Evolutionary conservation across 352 stramenopile genomes (phyloP).

Genomic region (Blastocystis sp.): DNA sequence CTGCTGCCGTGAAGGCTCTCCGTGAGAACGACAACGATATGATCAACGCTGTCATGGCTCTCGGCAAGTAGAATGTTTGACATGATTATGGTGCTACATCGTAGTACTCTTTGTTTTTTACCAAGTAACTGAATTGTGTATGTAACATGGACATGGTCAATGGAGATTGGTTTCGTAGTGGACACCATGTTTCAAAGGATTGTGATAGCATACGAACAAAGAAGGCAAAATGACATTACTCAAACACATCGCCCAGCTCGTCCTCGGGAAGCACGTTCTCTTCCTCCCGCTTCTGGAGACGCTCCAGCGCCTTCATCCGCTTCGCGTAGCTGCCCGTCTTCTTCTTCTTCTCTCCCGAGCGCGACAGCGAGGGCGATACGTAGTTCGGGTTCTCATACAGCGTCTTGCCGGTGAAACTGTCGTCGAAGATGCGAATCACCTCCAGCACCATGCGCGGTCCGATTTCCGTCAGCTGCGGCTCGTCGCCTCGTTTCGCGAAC

Average conservation of each 20-base stretch:
- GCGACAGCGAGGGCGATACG: conserved; percentile 84
- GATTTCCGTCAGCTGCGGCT: conserved; percentile 97
- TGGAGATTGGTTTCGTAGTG: too few relatives aligned
- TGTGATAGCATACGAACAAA: background rate
- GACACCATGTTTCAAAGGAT: background rate
- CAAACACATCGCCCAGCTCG: conserved; percentile 64
- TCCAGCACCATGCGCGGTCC: conserved; percentile 94
- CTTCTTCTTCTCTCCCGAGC: conserved; percentile 74
- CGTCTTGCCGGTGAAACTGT: conserved; percentile 91
- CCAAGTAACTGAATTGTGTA: too few relatives aligned
- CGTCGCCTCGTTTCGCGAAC: conserved; percentile 65
- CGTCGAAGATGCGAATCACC: conserved; percentile 93
- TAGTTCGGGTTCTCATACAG: conserved; percentile 94
- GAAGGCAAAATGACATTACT: background rate
- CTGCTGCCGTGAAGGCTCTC: conserved; percentile 31
- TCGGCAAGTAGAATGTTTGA: conserved; percentile 8
- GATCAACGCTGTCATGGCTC: conserved; percentile 53
- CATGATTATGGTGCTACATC: background rate
- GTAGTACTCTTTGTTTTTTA: background rate
- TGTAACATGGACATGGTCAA: too few relatives aligned
- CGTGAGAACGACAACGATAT: conserved; percentile 48
- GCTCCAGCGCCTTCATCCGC: conserved; percentile 74
- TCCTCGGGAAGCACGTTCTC: conserved; percentile 69
- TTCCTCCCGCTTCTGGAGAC: conserved; percentile 68
- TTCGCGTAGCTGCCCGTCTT: conserved; percentile 81